A percentile compares a stretch with the other conserved stretches of the same genome.
These are phyloP conservation scores for Teratosphaeria gauchensis DNA, from an alignment of 2,329 filamentous ascomycete genomes.

Conservation along the genomic window DNA sequence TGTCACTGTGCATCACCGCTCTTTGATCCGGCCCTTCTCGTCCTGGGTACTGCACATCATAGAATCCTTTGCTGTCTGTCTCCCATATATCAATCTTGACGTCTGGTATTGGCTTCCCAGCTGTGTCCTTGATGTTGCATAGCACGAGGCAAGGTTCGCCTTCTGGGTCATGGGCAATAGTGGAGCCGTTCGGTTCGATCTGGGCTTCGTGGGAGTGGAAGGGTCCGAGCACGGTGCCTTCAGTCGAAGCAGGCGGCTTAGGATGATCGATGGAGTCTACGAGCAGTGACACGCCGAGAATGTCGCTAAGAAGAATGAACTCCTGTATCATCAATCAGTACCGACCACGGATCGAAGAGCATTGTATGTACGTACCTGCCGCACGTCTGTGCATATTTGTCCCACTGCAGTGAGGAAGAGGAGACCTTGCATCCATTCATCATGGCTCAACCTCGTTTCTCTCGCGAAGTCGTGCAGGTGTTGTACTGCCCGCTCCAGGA, in stretches of 20 bases:
- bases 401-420: constrained; percentile 63
- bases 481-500: constrained; percentile 63
- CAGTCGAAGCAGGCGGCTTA: constrained; percentile 59
- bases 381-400: constrained; percentile 62
- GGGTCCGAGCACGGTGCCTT: constrained; percentile 71
- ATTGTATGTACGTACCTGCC: constrained; percentile 46
- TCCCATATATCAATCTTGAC: constrained; percentile 79
- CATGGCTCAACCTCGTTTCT: constrained; percentile 64
- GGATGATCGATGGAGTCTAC: constrained; percentile 79
- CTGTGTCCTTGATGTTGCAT: constrained; percentile 60
- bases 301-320: constrained; percentile 74
- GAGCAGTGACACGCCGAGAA: constrained; percentile 68
- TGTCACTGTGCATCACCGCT: constrained; percentile 59
- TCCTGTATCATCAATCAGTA: constrained; percentile 14
- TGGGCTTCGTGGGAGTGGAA: constrained; percentile 76
- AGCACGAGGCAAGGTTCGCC: constrained; percentile 63
- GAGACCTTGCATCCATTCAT: constrained; percentile 69
- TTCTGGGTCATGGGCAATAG: constrained; percentile 58
- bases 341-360: background rate
- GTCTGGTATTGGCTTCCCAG: constrained; percentile 51
- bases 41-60: constrained; percentile 68
- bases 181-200: constrained; percentile 43
- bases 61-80: constrained; percentile 69
- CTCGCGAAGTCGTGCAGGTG: constrained; percentile 76
- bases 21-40: constrained; percentile 59